Evolutionary conservation across 2,329 filamentous ascomycete genomes (phyloP).

Genomic region (Stagonosporopsis chrysanthemi): DNA sequence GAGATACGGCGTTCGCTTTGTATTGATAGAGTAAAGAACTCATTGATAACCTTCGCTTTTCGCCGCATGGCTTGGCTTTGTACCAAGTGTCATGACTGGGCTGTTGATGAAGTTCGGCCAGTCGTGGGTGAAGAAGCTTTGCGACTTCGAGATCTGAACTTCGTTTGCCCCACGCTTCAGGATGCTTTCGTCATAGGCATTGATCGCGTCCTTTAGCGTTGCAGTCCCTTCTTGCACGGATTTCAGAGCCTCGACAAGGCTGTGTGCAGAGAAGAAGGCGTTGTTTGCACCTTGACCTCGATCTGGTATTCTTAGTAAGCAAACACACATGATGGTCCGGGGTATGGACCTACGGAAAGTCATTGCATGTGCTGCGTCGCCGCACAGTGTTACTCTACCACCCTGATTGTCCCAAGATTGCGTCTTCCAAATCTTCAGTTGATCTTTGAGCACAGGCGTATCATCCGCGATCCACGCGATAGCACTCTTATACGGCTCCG

Average conservation of each 20-base stretch:
- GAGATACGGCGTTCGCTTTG: conserved; percentile 1
- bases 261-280: conserved; percentile 45
- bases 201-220: conserved; percentile 28
- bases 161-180: conserved; percentile 40
- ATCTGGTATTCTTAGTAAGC: conserved; percentile 27
- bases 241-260: conserved; percentile 37
- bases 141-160: conserved; percentile 43
- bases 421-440: conserved; percentile 48
- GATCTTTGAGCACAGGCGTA: conserved; percentile 38
- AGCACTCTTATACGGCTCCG: conserved; percentile 44
- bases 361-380: conserved; percentile 53
- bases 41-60: conserved; percentile 38
- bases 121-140: conserved; percentile 45
- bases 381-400: conserved; percentile 47
- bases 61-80: conserved; percentile 39
- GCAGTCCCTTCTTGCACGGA: conserved; percentile 18
- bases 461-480: conserved; percentile 46
- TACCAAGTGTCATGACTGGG: conserved; percentile 42
- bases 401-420: conserved; percentile 44
- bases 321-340: background rate
- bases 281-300: conserved; percentile 51
- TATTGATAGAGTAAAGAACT: background rate
- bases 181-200: conserved; percentile 38
- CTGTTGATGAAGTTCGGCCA: conserved; percentile 41
- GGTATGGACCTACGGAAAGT: conserved; percentile 40